Conservation (phyloP, 306 rosid genomes). For the Vicia sativa region DNA sequence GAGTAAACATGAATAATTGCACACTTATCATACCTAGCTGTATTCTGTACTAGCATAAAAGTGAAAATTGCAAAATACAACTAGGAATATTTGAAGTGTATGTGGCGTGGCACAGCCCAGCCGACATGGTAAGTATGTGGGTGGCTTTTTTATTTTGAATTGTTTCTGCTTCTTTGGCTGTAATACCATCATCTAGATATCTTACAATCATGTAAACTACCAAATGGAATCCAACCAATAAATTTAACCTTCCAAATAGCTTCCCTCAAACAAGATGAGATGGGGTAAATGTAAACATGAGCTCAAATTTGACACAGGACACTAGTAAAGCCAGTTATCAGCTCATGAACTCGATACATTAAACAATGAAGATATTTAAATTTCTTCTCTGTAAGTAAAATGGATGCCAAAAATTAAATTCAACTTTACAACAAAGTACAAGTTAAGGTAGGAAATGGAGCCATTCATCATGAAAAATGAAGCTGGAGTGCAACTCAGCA, state of each 20-base stretch:
- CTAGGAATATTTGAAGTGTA: too few species aligned
- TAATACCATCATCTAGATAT: constrained; percentile 23
- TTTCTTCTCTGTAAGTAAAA: constrained; percentile 20
- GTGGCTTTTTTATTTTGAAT: background rate
- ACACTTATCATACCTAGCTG: too few species aligned
- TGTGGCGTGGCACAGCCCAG: too few species aligned
- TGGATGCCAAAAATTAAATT: constrained; percentile 13
- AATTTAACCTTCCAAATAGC: constrained; percentile 12
- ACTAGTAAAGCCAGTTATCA: constrained; percentile 28
- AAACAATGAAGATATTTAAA: background rate
- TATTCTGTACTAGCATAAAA: too few species aligned
- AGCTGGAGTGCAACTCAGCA: constrained; percentile 36
- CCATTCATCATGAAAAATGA: constrained; percentile 34
- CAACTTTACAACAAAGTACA: constrained; percentile 30
- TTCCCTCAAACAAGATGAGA: constrained; percentile 1
- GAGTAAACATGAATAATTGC: too few species aligned
- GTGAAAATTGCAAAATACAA: too few species aligned
- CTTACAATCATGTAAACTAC: background rate
- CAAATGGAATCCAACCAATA: background rate
- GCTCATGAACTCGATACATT: constrained; percentile 31
- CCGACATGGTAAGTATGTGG: too few species aligned
- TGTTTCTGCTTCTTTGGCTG: background rate
- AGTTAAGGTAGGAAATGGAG: constrained; percentile 33
- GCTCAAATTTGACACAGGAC: constrained; percentile 29
- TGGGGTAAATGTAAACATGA: background rate